Conservation (phyloP, 306 rosid genomes). For the Vicia sativa region DNA sequence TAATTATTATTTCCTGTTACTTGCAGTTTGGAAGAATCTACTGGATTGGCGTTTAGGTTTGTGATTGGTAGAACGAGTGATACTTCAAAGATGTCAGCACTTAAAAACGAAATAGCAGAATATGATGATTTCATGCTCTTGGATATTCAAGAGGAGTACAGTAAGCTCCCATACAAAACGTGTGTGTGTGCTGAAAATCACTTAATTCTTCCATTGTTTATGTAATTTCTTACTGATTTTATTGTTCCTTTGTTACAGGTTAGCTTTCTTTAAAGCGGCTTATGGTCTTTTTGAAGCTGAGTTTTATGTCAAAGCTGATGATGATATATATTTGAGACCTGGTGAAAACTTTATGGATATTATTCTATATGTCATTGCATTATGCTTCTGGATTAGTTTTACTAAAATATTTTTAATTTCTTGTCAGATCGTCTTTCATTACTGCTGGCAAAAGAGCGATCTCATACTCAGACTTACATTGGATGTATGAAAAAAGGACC, state of each 20-base stretch:
- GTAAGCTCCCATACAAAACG: slow-evolving; percentile 98
- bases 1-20: slow-evolving; percentile 15
- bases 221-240: slow-evolving; percentile 31
- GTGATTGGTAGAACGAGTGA: slow-evolving; percentile 79
- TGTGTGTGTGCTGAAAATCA: slow-evolving; percentile 64
- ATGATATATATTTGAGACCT: slow-evolving; percentile 95
- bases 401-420: background rate
- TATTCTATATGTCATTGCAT: slow-evolving; percentile 23
- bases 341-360: slow-evolving; percentile 48
- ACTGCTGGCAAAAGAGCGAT: slow-evolving; percentile 74
- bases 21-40: slow-evolving; percentile 94
- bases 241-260: slow-evolving; percentile 52
- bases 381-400: background rate
- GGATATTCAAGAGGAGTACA: slow-evolving; percentile 98
- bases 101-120: slow-evolving; percentile 65
- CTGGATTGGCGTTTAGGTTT: slow-evolving; percentile 94
- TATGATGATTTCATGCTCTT: slow-evolving; percentile 83
- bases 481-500: slow-evolving; percentile 99
- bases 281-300: slow-evolving; percentile 86
- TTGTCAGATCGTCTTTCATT: slow-evolving; percentile 84
- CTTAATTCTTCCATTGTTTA: slow-evolving; percentile 19
- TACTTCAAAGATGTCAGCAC: slow-evolving; percentile 69
- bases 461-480: slow-evolving; percentile 89
- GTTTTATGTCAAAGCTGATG: slow-evolving; percentile 93
- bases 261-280: slow-evolving; percentile 97